A percentile compares a stretch with the other conserved stretches of the same genome.
phyloP scores from a whole-genome alignment of 805 yeast genomes.

The Kluyveromyces nonfermentans region DNA sequence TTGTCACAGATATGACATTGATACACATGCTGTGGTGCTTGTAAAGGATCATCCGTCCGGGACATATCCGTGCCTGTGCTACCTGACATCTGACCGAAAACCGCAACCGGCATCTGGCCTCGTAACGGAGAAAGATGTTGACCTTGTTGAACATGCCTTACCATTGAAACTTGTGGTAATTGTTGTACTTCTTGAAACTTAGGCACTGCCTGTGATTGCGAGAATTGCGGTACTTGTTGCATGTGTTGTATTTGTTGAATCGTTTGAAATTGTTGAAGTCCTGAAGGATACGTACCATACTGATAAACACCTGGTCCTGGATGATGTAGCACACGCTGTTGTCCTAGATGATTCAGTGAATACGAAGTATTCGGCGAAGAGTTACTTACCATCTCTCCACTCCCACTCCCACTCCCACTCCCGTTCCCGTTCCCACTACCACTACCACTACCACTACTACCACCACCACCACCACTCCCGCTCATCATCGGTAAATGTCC shows the following conservation, averaged over 20 bases:
- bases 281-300: background rate
- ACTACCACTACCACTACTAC: background rate
- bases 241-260: background rate
- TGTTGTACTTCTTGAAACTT: background rate
- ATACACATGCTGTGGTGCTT: constrained; percentile 16
- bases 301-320: background rate
- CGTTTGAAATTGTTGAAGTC: background rate
- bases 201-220: background rate
- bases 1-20: constrained; percentile 25
- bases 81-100: background rate
- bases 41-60: constrained; percentile 1
- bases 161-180: background rate
- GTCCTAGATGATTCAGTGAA: background rate
- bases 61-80: background rate
- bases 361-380: background rate
- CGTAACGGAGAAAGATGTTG: background rate
- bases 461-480: background rate
- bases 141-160: background rate
- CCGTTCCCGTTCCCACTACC: background rate
- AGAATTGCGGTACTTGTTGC: background rate
- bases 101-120: background rate
- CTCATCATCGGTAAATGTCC: background rate
- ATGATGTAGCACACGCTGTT: background rate
- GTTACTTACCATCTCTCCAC: background rate
- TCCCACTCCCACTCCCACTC: background rate